Evolutionary conservation across 2,329 filamentous ascomycete genomes (phyloP).

Genomic region (Orbilia oligospora): DNA sequence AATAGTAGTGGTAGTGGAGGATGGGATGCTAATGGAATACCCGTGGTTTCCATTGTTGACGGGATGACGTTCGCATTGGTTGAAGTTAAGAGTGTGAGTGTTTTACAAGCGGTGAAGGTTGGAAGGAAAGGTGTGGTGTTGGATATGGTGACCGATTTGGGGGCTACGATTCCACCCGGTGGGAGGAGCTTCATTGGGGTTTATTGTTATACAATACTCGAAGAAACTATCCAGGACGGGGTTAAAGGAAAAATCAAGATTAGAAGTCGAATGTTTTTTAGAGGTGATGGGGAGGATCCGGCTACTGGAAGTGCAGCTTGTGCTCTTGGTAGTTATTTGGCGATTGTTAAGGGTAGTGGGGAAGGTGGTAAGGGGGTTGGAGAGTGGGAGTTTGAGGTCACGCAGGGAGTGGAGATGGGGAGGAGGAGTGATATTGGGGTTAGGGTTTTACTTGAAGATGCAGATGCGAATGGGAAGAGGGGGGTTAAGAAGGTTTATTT

Average conservation of each 20-base stretch:
- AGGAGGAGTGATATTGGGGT: slow-evolving; percentile 72
- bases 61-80: slow-evolving; percentile 82
- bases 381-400: slow-evolving; percentile 70
- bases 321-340: slow-evolving; percentile 73
- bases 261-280: slow-evolving; percentile 74
- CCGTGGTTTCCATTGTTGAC: slow-evolving; percentile 76
- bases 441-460: slow-evolving; percentile 65
- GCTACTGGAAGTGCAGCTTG: slow-evolving; percentile 76
- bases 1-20: no score
- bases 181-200: slow-evolving; percentile 69
- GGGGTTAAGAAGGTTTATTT: slow-evolving; percentile 60
- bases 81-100: slow-evolving; percentile 74
- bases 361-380: slow-evolving; percentile 59
- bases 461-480: slow-evolving; percentile 71
- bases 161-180: slow-evolving; percentile 6
- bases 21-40: slow-evolving; percentile 65
- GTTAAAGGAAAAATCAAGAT: slow-evolving; percentile 66
- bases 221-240: slow-evolving; percentile 61
- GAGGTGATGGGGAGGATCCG: slow-evolving; percentile 72
- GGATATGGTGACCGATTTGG: slow-evolving; percentile 36
- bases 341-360: slow-evolving; percentile 67
- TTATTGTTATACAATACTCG: slow-evolving; percentile 74
- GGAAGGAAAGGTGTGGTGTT: slow-evolving; percentile 36
- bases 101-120: slow-evolving; percentile 68
- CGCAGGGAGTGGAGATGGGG: slow-evolving; percentile 79